These are phyloP conservation scores for Pseudogymnoascus sp. DNA, from an alignment of 2,329 filamentous ascomycete genomes.

Conservation along the genomic window DNA sequence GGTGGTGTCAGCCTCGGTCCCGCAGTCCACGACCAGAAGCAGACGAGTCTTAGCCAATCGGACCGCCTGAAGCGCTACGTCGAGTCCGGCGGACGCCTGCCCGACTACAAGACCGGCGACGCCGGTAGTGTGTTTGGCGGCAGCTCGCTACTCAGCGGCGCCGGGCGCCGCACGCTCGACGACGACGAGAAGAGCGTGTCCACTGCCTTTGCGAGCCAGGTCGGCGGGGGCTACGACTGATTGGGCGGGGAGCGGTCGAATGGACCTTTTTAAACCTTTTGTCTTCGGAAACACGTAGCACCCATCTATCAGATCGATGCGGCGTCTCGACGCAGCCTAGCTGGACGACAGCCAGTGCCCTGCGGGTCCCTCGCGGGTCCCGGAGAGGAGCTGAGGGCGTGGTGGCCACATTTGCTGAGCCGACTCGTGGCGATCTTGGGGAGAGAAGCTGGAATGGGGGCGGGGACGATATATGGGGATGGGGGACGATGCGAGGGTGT, in stretches of 20 bases:
- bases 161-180: conserved; percentile 48
- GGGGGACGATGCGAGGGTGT: background rate
- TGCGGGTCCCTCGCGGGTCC: conserved; percentile 1
- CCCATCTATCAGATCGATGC: conserved; percentile 9
- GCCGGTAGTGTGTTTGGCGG: conserved; percentile 58
- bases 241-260: conserved; percentile 15
- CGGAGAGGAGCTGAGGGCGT: conserved; percentile 3
- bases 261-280: conserved; percentile 4
- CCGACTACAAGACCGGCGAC: conserved; percentile 44
- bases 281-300: conserved; percentile 10
- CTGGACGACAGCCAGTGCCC: conserved; percentile 6
- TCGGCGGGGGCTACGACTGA: conserved; percentile 47
- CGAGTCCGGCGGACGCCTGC: conserved; percentile 67
- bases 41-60: conserved; percentile 68
- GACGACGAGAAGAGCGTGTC: conserved; percentile 95
- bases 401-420: conserved; percentile 8
- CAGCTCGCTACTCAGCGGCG: conserved; percentile 38
- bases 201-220: conserved; percentile 92
- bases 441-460: background rate
- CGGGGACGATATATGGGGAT: background rate
- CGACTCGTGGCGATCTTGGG: conserved; percentile 5
- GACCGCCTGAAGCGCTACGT: conserved; percentile 93
- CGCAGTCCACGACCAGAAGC: conserved; percentile 46
- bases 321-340: conserved; percentile 8
- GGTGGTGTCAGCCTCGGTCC: conserved; percentile 70